A percentile compares a stretch with the other conserved stretches of the same genome.
These are phyloP conservation scores for Monilinia laxa DNA, from an alignment of 2,329 filamentous ascomycete species.

Conservation along the genomic window DNA sequence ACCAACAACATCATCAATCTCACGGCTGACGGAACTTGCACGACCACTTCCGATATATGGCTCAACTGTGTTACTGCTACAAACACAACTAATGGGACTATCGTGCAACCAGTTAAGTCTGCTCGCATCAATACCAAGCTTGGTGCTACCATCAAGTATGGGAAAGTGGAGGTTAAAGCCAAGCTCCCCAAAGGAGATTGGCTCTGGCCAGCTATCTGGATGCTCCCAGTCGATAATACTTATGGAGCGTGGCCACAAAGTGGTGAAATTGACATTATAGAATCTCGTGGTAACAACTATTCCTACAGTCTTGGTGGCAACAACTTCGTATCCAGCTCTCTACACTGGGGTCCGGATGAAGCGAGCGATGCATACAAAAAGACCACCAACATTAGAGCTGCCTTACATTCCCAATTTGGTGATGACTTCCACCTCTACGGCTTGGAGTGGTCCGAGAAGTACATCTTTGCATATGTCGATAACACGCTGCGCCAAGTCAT, in stretches of 20 bases:
- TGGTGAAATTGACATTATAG: conserved; percentile 81
- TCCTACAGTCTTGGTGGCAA: conserved; percentile 75
- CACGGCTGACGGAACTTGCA: conserved; percentile 61
- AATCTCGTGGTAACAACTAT: conserved; percentile 80
- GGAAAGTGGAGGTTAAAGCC: conserved; percentile 76
- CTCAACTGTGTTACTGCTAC: conserved; percentile 67
- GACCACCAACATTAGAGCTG: conserved; percentile 74
- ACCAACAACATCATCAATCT: conserved; percentile 69
- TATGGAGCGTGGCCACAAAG: conserved; percentile 79
- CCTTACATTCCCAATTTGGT: conserved; percentile 73
- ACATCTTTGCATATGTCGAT: conserved; percentile 84
- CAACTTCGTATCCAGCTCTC: conserved; percentile 73
- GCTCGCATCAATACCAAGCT: conserved; percentile 75
- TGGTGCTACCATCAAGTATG: conserved; percentile 74
- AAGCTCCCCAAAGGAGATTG: conserved; percentile 76
- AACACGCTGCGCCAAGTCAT: conserved; percentile 75
- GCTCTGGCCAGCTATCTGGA: conserved; percentile 92
- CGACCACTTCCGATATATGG: conserved; percentile 54
- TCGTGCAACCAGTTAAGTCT: conserved; percentile 75
- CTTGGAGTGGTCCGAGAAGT: conserved; percentile 86
- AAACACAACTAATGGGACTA: conserved; percentile 74
- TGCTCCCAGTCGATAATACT: conserved; percentile 70
- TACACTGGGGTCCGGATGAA: conserved; percentile 78
- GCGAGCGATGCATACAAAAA: conserved; percentile 78
- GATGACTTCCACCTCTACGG: conserved; percentile 73